Evolutionary conservation across 2,329 filamentous ascomycete genomes (phyloP).

Genomic region (Tolypocladium tundrense): DNA sequence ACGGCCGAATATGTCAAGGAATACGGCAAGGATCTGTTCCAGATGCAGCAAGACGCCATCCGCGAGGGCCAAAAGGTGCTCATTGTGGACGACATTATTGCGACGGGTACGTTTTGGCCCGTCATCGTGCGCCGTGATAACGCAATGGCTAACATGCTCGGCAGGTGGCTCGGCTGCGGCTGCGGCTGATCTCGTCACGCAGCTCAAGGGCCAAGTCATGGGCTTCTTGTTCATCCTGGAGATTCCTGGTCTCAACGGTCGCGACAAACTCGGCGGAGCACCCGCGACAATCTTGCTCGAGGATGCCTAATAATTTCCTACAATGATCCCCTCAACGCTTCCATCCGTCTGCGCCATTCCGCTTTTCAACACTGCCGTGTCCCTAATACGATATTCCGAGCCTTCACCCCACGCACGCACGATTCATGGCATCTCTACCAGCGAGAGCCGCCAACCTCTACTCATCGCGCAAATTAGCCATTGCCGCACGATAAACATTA

Average conservation of each 20-base stretch:
- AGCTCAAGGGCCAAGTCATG: slow-evolving; percentile 75
- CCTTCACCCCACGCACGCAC: neutral
- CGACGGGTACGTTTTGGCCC: slow-evolving; percentile 61
- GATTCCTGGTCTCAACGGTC: slow-evolving; percentile 84
- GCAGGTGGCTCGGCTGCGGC: slow-evolving; percentile 84
- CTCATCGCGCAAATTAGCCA: neutral
- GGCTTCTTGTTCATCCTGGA: slow-evolving; percentile 95
- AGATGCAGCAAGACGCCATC: slow-evolving; percentile 85
- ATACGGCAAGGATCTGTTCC: slow-evolving; percentile 89
- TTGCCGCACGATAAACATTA: neutral
- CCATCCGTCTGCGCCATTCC: neutral
- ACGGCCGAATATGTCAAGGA: slow-evolving; percentile 89
- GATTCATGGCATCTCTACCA: neutral
- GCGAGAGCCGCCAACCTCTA: neutral
- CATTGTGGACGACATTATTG: slow-evolving; percentile 96
- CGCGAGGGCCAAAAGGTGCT: slow-evolving; percentile 81
- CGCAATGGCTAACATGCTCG: slow-evolving; percentile 2
- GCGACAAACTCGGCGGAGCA: slow-evolving; percentile 70
- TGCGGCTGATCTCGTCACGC: slow-evolving; percentile 74
- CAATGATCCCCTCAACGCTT: neutral
- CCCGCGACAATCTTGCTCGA: slow-evolving; percentile 77
- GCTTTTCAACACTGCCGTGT: neutral
- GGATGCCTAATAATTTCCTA: slow-evolving; percentile 22
- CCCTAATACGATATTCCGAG: neutral
- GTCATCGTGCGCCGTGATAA: neutral